phyloP scores from a whole-genome alignment of 1,284 basidiomycete species.

The Ustilago crameri region DNA sequence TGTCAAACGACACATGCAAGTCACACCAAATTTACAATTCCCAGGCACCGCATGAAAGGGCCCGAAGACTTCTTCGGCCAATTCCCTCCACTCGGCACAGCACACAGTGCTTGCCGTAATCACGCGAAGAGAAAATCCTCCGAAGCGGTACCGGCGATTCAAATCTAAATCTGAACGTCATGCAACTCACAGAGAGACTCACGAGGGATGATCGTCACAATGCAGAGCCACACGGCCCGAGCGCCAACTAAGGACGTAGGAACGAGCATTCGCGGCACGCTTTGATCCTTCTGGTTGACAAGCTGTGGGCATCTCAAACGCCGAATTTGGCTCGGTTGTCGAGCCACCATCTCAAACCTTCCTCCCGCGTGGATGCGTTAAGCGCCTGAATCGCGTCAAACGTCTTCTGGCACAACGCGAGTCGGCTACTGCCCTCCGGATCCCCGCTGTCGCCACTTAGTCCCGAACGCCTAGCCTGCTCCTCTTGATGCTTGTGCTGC shows the following conservation, averaged over 20 bases:
- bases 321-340: conserved; percentile 55
- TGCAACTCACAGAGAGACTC: no score
- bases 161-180: background rate
- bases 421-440: conserved; percentile 13
- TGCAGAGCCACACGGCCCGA: no score
- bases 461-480: background rate
- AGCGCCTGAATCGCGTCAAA: conserved; percentile 58
- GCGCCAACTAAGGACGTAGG: no score
- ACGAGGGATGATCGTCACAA: background rate
- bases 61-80: no score
- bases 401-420: conserved; percentile 49
- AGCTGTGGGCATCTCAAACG: conserved; percentile 35
- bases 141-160: background rate
- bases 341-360: conserved; percentile 66
- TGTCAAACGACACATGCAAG: conserved; percentile 39
- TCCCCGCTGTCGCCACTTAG: conserved; percentile 1
- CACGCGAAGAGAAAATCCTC: no score
- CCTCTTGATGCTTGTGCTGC: conserved; percentile 19
- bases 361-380: conserved; percentile 62
- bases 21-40: background rate
- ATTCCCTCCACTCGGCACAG: no score
- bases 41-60: no score
- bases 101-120: no score
- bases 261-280: no score
- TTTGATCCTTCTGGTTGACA: no score